Base-by-base conservation (phyloP, 805 yeast genomes). In the Sugiyamaella qingdaonensis region DNA sequence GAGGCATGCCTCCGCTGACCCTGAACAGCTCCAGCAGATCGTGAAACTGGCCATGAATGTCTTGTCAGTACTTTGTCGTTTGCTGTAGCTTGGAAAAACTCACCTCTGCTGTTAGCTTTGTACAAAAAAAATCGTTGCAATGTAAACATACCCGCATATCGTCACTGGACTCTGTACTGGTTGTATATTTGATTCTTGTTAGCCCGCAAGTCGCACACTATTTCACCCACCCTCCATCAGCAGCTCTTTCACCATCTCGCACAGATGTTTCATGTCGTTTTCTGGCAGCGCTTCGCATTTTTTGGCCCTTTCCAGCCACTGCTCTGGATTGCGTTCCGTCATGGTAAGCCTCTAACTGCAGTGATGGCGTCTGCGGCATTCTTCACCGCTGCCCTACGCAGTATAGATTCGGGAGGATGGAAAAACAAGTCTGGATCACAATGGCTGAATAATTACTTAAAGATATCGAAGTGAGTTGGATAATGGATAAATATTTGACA, bases 1-100 rank as follows among this genome's bases (percentile, higher is more conserved):
- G 81, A 0, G 98, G 98, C 59, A 91, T 80, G 16, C 98, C 98
- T 44, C 99, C 99, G 27, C 90, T 80, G 10, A 91, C 85, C 60
- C 95, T 77, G 70, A 94, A 94, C 24, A 92, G 76, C 68, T 94
- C 97, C 57, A 92, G 73, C 56, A 92, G 76, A 69, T 92, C 99
- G 68, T 92, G 98, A 69, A 92, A 92, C 69, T 92, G 99, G 2
- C 99, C 99, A 70, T 92, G 99, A 63, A 92, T 94, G 71, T 92
- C 99, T 66, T 16, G 13, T 24, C 21, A 21, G 27, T 14, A 18
- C 4, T 13, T 95, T 63, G 56, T 64, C 27, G 14, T 16, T n/a
- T 43, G 13, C 46, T 21, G 3, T n/a, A 13, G 3, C 34, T 13
- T 18, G 11, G 14, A 16, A 16, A 45, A 16, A 45, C 39, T 9